Percentiles rank a stretch among this genome's conserved stretches.
Evolutionary conservation across 73 alveolate species (phyloP).

Genomic region (Durusdinium trenchii): DNA sequence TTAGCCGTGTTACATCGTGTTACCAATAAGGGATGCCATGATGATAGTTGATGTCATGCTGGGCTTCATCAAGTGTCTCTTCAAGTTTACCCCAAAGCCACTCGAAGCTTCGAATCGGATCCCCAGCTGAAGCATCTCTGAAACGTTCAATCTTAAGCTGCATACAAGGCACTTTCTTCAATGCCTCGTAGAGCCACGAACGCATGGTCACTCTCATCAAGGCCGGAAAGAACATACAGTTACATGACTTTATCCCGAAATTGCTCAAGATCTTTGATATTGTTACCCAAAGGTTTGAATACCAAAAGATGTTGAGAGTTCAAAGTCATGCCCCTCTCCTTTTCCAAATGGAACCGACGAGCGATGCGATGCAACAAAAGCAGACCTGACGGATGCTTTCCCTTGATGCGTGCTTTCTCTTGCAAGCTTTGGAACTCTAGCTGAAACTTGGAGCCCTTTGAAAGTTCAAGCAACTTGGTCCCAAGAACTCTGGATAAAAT

Average conservation of each 20-base stretch:
- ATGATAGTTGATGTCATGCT: neutral
- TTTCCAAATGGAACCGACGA: neutral
- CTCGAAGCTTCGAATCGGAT: neutral
- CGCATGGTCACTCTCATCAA: neutral
- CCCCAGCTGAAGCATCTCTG: neutral
- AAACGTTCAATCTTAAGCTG: neutral
- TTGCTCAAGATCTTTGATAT: neutral
- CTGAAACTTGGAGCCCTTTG: neutral
- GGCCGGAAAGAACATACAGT: neutral
- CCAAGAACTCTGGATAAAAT: neutral
- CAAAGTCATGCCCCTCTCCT: neutral
- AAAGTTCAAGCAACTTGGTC: neutral
- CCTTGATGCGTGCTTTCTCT: neutral
- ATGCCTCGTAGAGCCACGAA: neutral
- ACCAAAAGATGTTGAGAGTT: neutral
- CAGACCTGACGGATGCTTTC: neutral
- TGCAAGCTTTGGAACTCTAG: neutral
- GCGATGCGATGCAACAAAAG: neutral
- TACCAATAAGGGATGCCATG: neutral
- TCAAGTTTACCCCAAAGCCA: neutral
- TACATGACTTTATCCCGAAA: neutral
- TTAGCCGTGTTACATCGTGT: no score
- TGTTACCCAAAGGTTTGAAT: neutral
- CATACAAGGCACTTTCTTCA: neutral
- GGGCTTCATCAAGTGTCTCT: constrained; percentile 7